These are phyloP conservation scores for Claviceps capensis DNA, from an alignment of 2,329 filamentous ascomycete species.

Conservation along the genomic window DNA sequence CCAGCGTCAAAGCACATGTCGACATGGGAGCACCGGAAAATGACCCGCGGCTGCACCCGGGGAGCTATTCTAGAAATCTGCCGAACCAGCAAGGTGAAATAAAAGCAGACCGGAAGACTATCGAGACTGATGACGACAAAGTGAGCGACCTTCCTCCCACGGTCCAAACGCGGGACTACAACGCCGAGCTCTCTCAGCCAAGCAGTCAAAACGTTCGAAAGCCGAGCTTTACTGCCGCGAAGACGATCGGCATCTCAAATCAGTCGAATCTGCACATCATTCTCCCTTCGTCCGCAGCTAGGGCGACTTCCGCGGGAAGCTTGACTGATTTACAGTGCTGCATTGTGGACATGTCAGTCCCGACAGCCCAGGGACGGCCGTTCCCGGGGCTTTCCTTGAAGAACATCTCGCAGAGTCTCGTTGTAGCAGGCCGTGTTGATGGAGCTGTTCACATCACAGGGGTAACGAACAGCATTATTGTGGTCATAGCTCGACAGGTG, in stretches of 20 bases:
- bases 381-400: constrained; percentile 60
- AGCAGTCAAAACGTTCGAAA: constrained; percentile 33
- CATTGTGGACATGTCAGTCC: constrained; percentile 67
- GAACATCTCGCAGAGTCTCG: constrained; percentile 53
- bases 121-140: constrained; percentile 23
- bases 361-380: constrained; percentile 39
- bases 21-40: constrained; percentile 29
- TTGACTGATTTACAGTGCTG: constrained; percentile 56
- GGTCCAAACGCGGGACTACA: constrained; percentile 36
- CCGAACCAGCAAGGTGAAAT: constrained; percentile 10
- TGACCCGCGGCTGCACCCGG: constrained; percentile 28
- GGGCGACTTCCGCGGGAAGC: constrained; percentile 59
- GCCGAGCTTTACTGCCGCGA: constrained; percentile 49
- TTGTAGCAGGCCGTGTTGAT: constrained; percentile 64
- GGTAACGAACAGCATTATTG: constrained; percentile 56
- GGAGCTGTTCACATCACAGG: constrained; percentile 76
- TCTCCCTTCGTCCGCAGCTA: constrained; percentile 55
- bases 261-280: constrained; percentile 62
- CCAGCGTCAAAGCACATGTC: constrained; percentile 18
- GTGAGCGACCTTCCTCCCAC: constrained; percentile 23
- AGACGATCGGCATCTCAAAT: constrained; percentile 50
- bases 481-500: constrained; percentile 75
- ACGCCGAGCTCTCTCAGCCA: constrained; percentile 36
- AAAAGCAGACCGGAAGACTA: constrained; percentile 4
- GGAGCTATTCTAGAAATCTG: constrained; percentile 18